A percentile compares a stretch with the other conserved stretches of the same genome.
Evolutionary conservation across 192 early-diverging fungal genomes (phyloP).

Genomic region (Dissophora globulifera): DNA sequence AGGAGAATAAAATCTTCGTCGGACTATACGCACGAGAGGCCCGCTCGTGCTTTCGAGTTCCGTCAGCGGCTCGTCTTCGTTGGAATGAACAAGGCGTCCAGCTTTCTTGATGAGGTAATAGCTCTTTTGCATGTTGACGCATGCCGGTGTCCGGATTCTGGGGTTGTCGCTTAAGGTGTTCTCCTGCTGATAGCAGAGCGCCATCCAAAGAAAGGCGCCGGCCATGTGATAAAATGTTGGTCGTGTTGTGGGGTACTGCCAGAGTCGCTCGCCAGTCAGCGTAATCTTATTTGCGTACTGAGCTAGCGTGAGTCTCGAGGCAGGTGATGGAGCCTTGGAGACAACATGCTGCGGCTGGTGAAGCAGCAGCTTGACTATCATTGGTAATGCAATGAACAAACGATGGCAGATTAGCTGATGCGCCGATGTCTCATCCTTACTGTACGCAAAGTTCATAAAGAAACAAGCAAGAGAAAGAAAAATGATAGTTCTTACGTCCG

Average conservation of each 20-base stretch:
- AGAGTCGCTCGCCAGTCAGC: conserved; percentile 37
- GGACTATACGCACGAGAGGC: background rate
- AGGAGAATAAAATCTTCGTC: background rate
- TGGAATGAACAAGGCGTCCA: conserved; percentile 38
- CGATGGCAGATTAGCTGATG: no score
- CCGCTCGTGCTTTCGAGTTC: conserved; percentile 34
- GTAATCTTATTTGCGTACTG: conserved; percentile 50
- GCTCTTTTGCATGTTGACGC: conserved; percentile 53
- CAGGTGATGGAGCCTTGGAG: conserved; percentile 25
- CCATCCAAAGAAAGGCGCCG: conserved; percentile 32
- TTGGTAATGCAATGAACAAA: background rate
- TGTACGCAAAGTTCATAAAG: background rate
- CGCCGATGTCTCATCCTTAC: no score
- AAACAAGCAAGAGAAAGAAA: background rate
- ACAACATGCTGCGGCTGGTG: conserved; percentile 45
- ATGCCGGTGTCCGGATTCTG: conserved; percentile 42
- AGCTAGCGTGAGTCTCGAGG: conserved; percentile 22
- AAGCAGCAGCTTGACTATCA: conserved; percentile 44
- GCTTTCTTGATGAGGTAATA: conserved; percentile 46
- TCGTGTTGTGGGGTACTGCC: conserved; percentile 43
- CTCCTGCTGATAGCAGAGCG: conserved; percentile 52
- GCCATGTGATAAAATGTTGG: conserved; percentile 43
- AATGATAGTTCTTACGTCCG: conserved; percentile 26
- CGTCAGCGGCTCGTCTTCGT: conserved; percentile 37
- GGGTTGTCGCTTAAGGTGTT: conserved; percentile 52